Percentiles rank a stretch among this genome's conserved stretches.
Evolutionary conservation across 2,329 filamentous ascomycete genomes (phyloP).

Genomic region (Colletotrichum theobromicola): DNA sequence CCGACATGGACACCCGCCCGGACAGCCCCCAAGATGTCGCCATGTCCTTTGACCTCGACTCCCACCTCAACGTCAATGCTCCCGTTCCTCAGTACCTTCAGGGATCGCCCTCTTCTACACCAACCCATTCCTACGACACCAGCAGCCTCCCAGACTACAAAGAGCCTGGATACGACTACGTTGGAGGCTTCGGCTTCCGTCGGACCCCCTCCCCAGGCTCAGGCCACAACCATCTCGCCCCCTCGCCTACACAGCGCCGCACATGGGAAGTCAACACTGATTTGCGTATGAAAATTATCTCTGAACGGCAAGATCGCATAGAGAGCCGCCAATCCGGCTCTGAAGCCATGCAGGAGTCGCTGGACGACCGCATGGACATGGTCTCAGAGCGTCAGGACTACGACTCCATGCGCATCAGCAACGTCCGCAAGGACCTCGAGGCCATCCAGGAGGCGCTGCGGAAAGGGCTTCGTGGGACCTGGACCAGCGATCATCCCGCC

Average conservation of each 20-base stretch:
- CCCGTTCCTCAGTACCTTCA: background rate
- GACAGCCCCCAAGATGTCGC: background rate
- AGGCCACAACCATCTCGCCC: background rate
- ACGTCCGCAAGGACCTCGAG: background rate
- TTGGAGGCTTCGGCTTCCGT: background rate
- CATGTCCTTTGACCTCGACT: background rate
- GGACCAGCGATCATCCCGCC: background rate
- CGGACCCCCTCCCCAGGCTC: background rate
- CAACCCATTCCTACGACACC: background rate
- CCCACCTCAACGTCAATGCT: background rate
- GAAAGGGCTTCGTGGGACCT: background rate
- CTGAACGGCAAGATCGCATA: background rate
- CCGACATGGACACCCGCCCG: background rate
- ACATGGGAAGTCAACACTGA: background rate
- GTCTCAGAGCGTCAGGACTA: background rate
- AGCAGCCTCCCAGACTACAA: background rate
- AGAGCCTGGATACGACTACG: background rate
- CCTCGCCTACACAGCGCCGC: background rate
- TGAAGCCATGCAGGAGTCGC: background rate
- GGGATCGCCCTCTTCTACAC: background rate
- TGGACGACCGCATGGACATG: conserved; percentile 1
- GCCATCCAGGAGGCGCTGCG: background rate
- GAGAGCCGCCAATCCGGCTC: background rate
- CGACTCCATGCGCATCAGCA: background rate
- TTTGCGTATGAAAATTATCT: background rate